Conservation (phyloP, 2,329 filamentous ascomycete species). For the Immersiporthe knoxdaviesiana region DNA sequence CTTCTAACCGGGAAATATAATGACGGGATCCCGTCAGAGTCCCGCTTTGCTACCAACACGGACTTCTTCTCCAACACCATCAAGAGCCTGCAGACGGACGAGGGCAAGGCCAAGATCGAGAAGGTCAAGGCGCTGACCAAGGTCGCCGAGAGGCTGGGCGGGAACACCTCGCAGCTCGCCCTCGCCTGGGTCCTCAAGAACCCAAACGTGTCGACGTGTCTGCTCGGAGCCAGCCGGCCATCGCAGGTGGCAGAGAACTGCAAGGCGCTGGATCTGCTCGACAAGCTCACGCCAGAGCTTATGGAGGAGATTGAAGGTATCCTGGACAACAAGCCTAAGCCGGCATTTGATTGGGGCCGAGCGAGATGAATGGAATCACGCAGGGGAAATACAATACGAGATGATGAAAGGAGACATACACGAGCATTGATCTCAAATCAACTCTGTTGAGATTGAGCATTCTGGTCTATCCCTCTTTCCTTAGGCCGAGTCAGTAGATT, state of each 20-base stretch:
- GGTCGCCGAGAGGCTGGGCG: conserved; percentile 66
- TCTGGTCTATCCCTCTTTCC: too few species aligned
- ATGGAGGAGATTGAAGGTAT: conserved; percentile 59
- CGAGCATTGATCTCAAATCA: too few species aligned
- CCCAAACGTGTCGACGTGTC: conserved; percentile 63
- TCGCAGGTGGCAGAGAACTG: conserved; percentile 63
- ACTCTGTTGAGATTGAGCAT: too few species aligned
- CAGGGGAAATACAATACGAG: too few species aligned
- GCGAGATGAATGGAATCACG: conserved; percentile 32
- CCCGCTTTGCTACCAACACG: conserved; percentile 61
- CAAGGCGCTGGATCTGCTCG: conserved; percentile 53
- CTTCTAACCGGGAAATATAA: conserved; percentile 68
- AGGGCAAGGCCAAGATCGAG: conserved; percentile 55
- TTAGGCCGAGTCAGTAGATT: too few species aligned
- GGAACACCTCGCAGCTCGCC: conserved; percentile 59
- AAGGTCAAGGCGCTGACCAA: conserved; percentile 63
- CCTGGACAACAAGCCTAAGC: conserved; percentile 38
- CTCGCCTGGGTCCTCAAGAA: conserved; percentile 67
- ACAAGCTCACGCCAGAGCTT: conserved; percentile 62
- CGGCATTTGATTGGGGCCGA: conserved; percentile 32
- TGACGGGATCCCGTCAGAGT: conserved; percentile 63
- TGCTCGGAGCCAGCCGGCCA: conserved; percentile 55
- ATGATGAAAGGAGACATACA: too few species aligned
- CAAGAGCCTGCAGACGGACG: conserved; percentile 54
- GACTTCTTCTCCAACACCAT: conserved; percentile 56